A percentile compares a stretch with the other conserved stretches of the same genome.
These are phyloP conservation scores for Naegleria gruberi DNA, from an alignment of 208 protist genomes.

Conservation along the genomic window DNA sequence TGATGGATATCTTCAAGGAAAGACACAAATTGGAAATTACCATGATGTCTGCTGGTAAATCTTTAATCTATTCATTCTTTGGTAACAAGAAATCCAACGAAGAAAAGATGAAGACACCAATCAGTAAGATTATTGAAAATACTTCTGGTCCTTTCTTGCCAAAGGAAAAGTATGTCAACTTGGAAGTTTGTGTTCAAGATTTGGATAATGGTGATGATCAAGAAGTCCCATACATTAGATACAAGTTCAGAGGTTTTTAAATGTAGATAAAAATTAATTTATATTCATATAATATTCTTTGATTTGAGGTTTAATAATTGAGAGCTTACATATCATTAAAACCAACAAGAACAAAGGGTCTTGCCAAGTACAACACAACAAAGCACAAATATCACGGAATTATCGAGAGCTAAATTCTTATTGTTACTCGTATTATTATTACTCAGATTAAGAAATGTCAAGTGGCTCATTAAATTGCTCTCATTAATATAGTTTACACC, in stretches of 20 bases:
- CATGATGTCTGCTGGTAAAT: constrained; percentile 64
- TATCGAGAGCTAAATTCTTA: no score
- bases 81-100: constrained; percentile 29
- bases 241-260: constrained; percentile 35
- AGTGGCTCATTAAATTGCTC: not conserved
- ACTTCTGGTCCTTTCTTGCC: constrained; percentile 32
- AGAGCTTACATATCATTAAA: no score
- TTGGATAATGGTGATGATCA: constrained; percentile 48
- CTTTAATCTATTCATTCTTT: constrained; percentile 53
- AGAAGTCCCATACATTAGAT: constrained; percentile 52
- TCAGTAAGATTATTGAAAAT: constrained; percentile 27
- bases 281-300: no score
- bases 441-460: not conserved
- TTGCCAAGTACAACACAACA: no score
- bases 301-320: no score
- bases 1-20: constrained; percentile 70
- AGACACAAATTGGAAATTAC: constrained; percentile 79
- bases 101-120: constrained; percentile 36
- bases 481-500: not conserved
- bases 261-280: no score
- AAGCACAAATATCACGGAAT: no score
- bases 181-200: constrained; percentile 52
- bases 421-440: no score
- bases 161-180: constrained; percentile 49
- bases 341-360: no score